phyloP scores from a whole-genome alignment of 1,284 basidiomycete genomes.

The Ganoderma lingzhi region DNA sequence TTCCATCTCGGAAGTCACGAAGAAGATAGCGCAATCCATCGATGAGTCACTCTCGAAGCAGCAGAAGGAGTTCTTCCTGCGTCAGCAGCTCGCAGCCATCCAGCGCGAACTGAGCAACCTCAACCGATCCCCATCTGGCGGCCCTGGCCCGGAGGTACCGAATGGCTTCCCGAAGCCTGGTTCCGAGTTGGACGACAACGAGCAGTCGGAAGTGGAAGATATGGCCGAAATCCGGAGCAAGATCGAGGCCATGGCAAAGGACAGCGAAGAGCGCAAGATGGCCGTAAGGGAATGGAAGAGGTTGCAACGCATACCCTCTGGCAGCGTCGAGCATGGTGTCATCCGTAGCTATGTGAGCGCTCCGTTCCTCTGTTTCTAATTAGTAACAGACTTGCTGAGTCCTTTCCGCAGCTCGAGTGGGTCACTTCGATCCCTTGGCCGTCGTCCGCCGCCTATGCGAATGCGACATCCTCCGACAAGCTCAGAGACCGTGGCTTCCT shows the following conservation, averaged over 20 bases:
- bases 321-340: slow-evolving; percentile 82
- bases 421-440: slow-evolving; percentile 83
- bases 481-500: slow-evolving; percentile 67
- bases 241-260: slow-evolving; percentile 81
- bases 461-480: slow-evolving; percentile 37
- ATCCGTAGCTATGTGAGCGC: slow-evolving; percentile 77
- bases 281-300: slow-evolving; percentile 86
- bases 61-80: slow-evolving; percentile 84
- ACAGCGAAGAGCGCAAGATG: slow-evolving; percentile 81
- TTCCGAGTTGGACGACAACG: slow-evolving; percentile 76
- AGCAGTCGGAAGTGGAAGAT: slow-evolving; percentile 80
- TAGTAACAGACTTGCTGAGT: slow-evolving; percentile 28
- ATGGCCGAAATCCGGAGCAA: slow-evolving; percentile 81
- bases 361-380: slow-evolving; percentile 4
- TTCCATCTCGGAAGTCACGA: slow-evolving; percentile 78
- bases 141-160: slow-evolving; percentile 4
- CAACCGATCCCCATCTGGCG: slow-evolving; percentile 42
- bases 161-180: slow-evolving; percentile 9
- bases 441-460: slow-evolving; percentile 43
- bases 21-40: slow-evolving; percentile 80
- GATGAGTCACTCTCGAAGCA: slow-evolving; percentile 83
- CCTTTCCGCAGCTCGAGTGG: slow-evolving; percentile 77
- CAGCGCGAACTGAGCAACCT: slow-evolving; percentile 84
- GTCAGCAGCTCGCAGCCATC: slow-evolving; percentile 90
- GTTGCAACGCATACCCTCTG: slow-evolving; percentile 76